phyloP scores from a whole-genome alignment of 2,329 filamentous ascomycete species.

The Colletotrichum tanaceti region DNA sequence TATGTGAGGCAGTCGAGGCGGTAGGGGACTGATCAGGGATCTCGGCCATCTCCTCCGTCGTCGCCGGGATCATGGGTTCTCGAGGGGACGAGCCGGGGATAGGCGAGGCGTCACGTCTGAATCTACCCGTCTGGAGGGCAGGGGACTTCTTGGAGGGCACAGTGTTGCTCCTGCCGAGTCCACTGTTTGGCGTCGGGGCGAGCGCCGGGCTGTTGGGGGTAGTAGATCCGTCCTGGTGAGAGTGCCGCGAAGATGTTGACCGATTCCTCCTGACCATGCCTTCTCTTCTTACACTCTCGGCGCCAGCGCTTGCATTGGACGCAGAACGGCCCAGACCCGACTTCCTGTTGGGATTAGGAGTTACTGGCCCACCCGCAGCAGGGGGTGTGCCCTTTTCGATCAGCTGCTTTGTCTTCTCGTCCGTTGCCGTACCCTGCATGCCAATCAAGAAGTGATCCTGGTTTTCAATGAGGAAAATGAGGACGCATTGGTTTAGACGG shows the following conservation, averaged over 20 bases:
- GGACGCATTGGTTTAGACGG: conserved; percentile 92
- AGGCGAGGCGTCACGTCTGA: conserved; percentile 54
- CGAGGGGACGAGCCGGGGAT: conserved; percentile 49
- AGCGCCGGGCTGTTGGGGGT: conserved; percentile 74
- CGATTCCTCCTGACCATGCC: conserved; percentile 86
- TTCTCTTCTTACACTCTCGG: conserved; percentile 85
- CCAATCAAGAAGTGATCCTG: conserved; percentile 98
- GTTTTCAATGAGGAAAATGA: conserved; percentile 98
- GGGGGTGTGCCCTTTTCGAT: conserved; percentile 76
- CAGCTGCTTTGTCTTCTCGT: conserved; percentile 77
- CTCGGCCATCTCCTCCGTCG: conserved; percentile 36
- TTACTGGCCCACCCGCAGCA: conserved; percentile 57
- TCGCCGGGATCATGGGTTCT: conserved; percentile 51
- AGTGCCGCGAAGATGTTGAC: conserved; percentile 91
- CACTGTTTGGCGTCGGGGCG: conserved; percentile 65
- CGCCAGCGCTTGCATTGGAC: conserved; percentile 89
- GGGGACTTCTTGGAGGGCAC: conserved; percentile 91
- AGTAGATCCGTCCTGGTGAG: conserved; percentile 77
- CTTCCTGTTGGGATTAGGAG: conserved; percentile 64
- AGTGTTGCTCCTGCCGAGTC: conserved; percentile 81
- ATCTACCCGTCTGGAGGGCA: conserved; percentile 73
- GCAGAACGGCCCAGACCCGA: conserved; percentile 77
- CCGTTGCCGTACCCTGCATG: conserved; percentile 98
- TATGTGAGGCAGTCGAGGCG: conserved; percentile 45
- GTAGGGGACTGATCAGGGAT: conserved; percentile 30